Percentiles rank a stretch among this genome's conserved stretches.
Conservation (phyloP, 768 basidiomycete species). For the Leccinum pellstonianum region DNA sequence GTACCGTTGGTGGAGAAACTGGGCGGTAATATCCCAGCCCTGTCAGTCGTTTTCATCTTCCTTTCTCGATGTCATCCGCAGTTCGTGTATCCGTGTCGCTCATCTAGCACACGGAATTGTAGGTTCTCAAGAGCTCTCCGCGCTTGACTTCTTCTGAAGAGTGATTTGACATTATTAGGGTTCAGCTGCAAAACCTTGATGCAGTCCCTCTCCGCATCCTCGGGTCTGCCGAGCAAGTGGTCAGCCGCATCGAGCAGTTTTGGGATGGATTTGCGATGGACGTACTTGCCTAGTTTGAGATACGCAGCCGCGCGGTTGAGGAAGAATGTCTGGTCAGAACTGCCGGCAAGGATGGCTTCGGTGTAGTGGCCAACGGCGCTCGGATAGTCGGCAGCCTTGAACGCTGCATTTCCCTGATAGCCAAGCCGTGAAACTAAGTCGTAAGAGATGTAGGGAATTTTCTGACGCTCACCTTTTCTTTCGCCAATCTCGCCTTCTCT, state of each 20-base stretch:
- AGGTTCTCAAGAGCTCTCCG: conserved; percentile 53
- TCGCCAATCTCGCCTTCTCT: conserved; percentile 34
- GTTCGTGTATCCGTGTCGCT: too few species aligned
- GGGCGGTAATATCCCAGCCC: too few species aligned
- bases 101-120: too few species aligned
- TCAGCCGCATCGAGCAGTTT: conserved; percentile 1
- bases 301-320: conserved; percentile 91
- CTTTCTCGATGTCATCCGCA: too few species aligned
- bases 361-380: conserved; percentile 86
- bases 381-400: conserved; percentile 77
- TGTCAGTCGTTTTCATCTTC: too few species aligned
- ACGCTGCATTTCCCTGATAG: conserved; percentile 79
- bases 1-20: too few species aligned
- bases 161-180: conserved; percentile 68
- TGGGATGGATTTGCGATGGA: conserved; percentile 22
- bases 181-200: conserved; percentile 57
- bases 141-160: conserved; percentile 79
- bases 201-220: conserved; percentile 84
- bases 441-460: background rate
- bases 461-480: conserved; percentile 28
- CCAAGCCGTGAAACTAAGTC: background rate
- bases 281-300: conserved; percentile 93
- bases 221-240: conserved; percentile 44
- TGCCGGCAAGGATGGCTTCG: conserved; percentile 70
- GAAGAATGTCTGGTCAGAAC: conserved; percentile 70